phyloP scores from a whole-genome alignment of 768 basidiomycete species.

The Botryobasidium botryosum region DNA sequence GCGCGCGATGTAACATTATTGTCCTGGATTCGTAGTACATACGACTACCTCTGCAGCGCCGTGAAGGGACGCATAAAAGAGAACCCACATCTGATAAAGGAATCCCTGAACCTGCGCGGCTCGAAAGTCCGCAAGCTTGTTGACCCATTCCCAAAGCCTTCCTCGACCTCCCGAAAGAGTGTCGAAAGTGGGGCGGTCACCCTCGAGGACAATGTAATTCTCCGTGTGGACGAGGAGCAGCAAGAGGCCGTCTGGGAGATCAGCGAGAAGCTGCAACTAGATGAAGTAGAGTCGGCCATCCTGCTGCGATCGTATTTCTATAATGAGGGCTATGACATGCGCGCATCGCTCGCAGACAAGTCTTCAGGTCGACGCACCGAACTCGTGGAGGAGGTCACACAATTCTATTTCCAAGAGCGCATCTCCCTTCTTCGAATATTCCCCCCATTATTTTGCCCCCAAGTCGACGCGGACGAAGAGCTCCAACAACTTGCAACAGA shows the following conservation, averaged over 20 bases:
- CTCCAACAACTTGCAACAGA: constrained; percentile 37
- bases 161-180: constrained; percentile 43
- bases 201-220: constrained; percentile 43
- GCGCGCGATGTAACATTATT: background rate
- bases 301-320: constrained; percentile 63
- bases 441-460: constrained; percentile 58
- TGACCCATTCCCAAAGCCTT: constrained; percentile 56
- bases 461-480: constrained; percentile 37
- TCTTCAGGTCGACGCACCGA: constrained; percentile 3
- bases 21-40: constrained; percentile 3
- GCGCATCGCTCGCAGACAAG: constrained; percentile 37
- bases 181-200: constrained; percentile 51
- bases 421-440: constrained; percentile 51
- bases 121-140: constrained; percentile 37
- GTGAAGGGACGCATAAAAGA: constrained; percentile 2
- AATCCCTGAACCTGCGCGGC: constrained; percentile 34
- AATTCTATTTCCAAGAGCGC: constrained; percentile 70
- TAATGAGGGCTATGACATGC: constrained; percentile 39
- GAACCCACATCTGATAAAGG: constrained; percentile 5
- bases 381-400: constrained; percentile 51
- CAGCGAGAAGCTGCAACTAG: constrained; percentile 55
- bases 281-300: constrained; percentile 62
- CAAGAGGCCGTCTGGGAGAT: constrained; percentile 56
- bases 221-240: constrained; percentile 50
- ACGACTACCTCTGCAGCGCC: constrained; percentile 7